Base-by-base conservation (phyloP, 176 grass and related monocot species). In the sorghum (Sorghum bicolor) region DNA sequence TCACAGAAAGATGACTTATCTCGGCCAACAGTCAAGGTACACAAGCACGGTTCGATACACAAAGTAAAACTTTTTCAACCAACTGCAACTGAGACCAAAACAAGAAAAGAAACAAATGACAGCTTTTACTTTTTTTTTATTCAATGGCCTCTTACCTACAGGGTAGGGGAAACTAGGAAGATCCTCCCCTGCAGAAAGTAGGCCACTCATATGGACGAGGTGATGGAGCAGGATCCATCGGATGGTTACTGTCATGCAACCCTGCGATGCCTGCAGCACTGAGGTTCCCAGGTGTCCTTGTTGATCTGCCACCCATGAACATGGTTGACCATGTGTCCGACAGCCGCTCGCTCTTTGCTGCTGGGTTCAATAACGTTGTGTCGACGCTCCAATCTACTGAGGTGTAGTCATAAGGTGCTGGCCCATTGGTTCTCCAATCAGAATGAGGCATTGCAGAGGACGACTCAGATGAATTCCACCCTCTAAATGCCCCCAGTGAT, bases 261-360 rank as follows among this genome's bases (percentile, higher is more conserved):
- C 87, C 84, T 41, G 82, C 10, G 2, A 92, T 75, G 39, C 76
- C 67, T 20, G 80, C 76, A 78, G 74, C 44, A 37, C 64, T 50
- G 67, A 87, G 31, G 80, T 86, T 95, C 6, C 67, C 71, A 60
- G 67, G 52, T 61, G 84, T 64, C 74, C 83, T 92, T 74, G 88
- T 9, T 16, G 78, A 80, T 89, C 88, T 84, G 39, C 97, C 89
- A 0, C 93, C 93, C 97, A 99, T 92, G 84, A 99, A 99, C 93
- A 99, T 96, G 69, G 97, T 99, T 28, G 97, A 96, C 97, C 97
- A 99, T 67, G 97, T 99, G 61, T 96, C 91, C 0, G 93, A 92
- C 74, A 92, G 75, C 77, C 80, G 63, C 8, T 94, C 84, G 55
- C 84, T 89, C 81, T 86, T 90, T 69, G 67, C 72, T 31, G 89